Percentiles rank a stretch among this genome's conserved stretches.
Evolutionary conservation across 2,329 filamentous ascomycete genomes (phyloP).

Genomic region (Alternaria triticina): DNA sequence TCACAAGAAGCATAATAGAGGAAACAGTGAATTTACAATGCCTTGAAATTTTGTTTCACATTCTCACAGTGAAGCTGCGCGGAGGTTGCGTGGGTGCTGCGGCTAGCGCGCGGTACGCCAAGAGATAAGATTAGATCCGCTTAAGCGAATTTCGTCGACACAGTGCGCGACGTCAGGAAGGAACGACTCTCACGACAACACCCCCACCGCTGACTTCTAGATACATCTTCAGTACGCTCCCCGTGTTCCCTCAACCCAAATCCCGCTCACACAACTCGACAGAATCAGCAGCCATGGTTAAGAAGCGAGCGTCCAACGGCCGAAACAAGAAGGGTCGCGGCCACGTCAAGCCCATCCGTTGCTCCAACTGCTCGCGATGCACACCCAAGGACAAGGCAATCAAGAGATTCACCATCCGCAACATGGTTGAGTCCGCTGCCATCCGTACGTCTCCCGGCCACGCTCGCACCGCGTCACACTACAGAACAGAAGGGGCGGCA

Average conservation of each 20-base stretch:
- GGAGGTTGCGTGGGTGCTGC: not conserved
- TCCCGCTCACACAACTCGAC: conserved; percentile 26
- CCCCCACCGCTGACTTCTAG: conserved; percentile 45
- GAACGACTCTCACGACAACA: conserved; percentile 40
- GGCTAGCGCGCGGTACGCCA: conserved; percentile 21
- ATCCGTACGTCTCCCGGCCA: conserved; percentile 77
- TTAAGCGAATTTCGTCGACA: conserved; percentile 31
- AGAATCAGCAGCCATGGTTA: conserved; percentile 70
- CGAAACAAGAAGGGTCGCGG: conserved; percentile 99
- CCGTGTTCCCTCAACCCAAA: conserved; percentile 4
- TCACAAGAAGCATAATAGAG: not conserved
- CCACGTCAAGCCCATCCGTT: conserved; percentile 99
- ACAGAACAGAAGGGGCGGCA: conserved; percentile 2
- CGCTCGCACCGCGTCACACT: conserved; percentile 5
- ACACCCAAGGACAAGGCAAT: conserved; percentile 99
- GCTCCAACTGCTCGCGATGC: conserved; percentile 80
- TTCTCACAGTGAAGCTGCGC: not conserved
- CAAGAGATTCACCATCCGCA: conserved; percentile 99
- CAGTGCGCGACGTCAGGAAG: conserved; percentile 26
- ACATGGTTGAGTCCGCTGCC: conserved; percentile 99
- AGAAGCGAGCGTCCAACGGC: conserved; percentile 82
- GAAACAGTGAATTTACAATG: not conserved
- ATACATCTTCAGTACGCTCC: conserved; percentile 46
- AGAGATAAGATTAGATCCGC: conserved; percentile 42
- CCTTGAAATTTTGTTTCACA: not conserved